phyloP scores from a whole-genome alignment of 2,329 filamentous ascomycete species.

The Penicillium sp. region DNA sequence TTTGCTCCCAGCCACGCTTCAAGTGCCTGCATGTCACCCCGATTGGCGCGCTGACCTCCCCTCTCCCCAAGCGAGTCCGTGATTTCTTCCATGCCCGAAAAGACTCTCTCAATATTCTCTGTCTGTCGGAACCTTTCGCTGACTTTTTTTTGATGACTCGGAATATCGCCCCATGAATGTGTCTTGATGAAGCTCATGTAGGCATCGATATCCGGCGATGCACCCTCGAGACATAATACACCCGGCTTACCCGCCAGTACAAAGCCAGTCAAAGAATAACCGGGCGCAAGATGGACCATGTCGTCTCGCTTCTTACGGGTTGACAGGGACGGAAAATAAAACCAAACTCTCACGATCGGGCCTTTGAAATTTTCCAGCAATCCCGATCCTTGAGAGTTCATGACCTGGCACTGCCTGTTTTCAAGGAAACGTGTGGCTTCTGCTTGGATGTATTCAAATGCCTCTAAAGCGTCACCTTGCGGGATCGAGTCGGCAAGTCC shows the following conservation, averaged over 20 bases:
- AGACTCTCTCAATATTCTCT: constrained; percentile 42
- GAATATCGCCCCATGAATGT: constrained; percentile 63
- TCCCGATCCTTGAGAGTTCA: not conserved
- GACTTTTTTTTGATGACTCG: constrained; percentile 62
- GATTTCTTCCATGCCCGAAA: constrained; percentile 34
- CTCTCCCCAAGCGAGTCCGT: constrained; percentile 34
- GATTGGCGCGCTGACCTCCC: constrained; percentile 34
- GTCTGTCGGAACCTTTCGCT: constrained; percentile 49
- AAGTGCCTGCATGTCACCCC: constrained; percentile 37
- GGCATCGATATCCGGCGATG: constrained; percentile 50
- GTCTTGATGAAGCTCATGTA: constrained; percentile 66
- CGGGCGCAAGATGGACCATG: constrained; percentile 54
- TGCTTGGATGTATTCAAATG: constrained; percentile 48
- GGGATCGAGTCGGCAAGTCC: constrained; percentile 44
- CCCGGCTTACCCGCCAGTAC: constrained; percentile 62
- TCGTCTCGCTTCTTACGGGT: constrained; percentile 61
- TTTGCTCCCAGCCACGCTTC: constrained; percentile 29
- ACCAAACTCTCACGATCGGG: constrained; percentile 57
- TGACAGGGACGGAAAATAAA: constrained; percentile 63
- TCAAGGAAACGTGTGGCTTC: constrained; percentile 34
- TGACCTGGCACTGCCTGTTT: constrained; percentile 6
- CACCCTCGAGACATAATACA: constrained; percentile 36
- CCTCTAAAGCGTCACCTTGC: constrained; percentile 45
- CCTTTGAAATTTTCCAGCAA: not conserved
- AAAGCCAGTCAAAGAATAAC: constrained; percentile 58